Conservation (phyloP, 495 filamentous ascomycete species). For the Xeromyces bisporus region DNA sequence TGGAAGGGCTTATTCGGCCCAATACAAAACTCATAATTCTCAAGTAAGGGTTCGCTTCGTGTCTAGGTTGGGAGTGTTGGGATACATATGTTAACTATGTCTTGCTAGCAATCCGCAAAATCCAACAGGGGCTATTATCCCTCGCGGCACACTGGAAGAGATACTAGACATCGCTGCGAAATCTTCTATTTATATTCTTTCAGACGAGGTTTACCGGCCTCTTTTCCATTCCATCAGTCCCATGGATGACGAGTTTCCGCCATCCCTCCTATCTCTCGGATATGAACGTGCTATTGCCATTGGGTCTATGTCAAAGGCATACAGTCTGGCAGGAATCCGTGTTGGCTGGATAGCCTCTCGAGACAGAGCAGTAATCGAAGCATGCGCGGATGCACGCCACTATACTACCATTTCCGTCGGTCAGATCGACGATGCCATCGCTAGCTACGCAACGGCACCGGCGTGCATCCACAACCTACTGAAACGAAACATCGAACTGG, state of each 20-base stretch:
- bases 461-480: constrained; percentile 51
- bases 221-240: constrained; percentile 64
- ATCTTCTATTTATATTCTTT: constrained; percentile 48
- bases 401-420: constrained; percentile 80
- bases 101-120: constrained; percentile 70
- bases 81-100: constrained; percentile 1
- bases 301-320: constrained; percentile 75
- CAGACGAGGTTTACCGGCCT: constrained; percentile 79
- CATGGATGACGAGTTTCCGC: constrained; percentile 39
- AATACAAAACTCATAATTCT: constrained; percentile 64
- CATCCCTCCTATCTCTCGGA: constrained; percentile 51
- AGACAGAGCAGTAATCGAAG: constrained; percentile 42
- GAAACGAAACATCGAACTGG: constrained; percentile 51
- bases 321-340: constrained; percentile 67
- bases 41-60: constrained; percentile 34
- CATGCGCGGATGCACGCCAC: constrained; percentile 49
- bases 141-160: constrained; percentile 37
- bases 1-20: constrained; percentile 47
- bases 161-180: constrained; percentile 48
- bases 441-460: constrained; percentile 50
- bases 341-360: constrained; percentile 71
- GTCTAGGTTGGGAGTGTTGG: too few relatives aligned
- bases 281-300: constrained; percentile 58
- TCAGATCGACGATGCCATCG: constrained; percentile 66
- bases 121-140: constrained; percentile 61